Evolutionary conservation across 495 filamentous ascomycete species (phyloP).

Genomic region (Glutinoglossum americanum): DNA sequence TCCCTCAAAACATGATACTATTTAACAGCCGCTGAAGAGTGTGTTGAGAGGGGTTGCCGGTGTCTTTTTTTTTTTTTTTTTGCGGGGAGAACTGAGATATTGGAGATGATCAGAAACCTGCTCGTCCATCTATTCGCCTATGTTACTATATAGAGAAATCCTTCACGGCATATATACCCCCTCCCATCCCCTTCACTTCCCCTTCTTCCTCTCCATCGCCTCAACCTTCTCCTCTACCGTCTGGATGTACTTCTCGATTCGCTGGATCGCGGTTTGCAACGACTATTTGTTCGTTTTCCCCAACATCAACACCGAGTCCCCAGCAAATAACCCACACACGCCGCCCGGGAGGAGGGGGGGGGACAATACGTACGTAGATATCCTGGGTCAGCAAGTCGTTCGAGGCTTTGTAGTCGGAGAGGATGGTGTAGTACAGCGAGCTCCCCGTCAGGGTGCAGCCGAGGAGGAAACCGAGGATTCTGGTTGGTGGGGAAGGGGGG

Average conservation of each 20-base stretch:
- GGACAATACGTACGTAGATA: constrained; percentile 53
- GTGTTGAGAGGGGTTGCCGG: too few species aligned
- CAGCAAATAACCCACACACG: constrained; percentile 6
- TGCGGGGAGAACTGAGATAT: too few species aligned
- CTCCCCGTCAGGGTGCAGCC: constrained; percentile 60
- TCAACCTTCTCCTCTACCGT: constrained; percentile 68
- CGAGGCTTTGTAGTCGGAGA: constrained; percentile 80
- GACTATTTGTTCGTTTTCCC: constrained; percentile 28
- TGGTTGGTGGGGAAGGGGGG: constrained; percentile 19
- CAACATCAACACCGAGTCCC: background rate
- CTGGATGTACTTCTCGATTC: constrained; percentile 62
- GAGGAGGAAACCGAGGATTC: constrained; percentile 82
- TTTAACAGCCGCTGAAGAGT: too few species aligned
- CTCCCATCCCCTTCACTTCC: background rate
- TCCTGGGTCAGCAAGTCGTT: constrained; percentile 92
- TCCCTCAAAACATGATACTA: too few species aligned
- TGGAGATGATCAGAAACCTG: background rate
- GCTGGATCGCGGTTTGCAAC: constrained; percentile 68
- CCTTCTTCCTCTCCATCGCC: constrained; percentile 3
- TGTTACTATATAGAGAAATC: too few species aligned
- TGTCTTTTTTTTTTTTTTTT: too few species aligned
- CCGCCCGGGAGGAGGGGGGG: too few species aligned
- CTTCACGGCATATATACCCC: too few species aligned
- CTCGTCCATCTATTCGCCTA: too few species aligned
- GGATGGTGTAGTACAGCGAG: constrained; percentile 71